Percentiles rank a stretch among this genome's conserved stretches.
phyloP scores from a whole-genome alignment of 345 rosid species.

The Nephelium lappaceum region DNA sequence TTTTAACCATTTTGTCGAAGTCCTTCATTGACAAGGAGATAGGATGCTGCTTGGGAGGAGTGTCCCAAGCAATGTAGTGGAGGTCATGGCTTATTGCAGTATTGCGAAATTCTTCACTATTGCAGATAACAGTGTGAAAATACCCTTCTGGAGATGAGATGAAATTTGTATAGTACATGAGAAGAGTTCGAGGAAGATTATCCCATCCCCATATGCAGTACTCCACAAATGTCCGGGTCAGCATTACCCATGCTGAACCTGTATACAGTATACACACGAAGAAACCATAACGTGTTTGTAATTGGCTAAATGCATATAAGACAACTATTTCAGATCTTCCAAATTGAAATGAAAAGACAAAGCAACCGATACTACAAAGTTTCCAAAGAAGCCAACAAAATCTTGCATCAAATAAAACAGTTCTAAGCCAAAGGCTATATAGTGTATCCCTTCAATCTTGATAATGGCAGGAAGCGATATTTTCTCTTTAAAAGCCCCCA shows the following conservation, averaged over 20 bases:
- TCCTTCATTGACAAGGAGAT: slow-evolving; percentile 61
- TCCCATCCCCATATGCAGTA: slow-evolving; percentile 95
- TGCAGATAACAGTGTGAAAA: slow-evolving; percentile 90
- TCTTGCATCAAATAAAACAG: background rate
- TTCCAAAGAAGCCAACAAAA: background rate
- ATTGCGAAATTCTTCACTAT: slow-evolving; percentile 55
- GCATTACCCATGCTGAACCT: slow-evolving; percentile 94
- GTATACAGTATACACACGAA: slow-evolving; percentile 23
- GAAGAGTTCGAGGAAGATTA: slow-evolving; percentile 75
- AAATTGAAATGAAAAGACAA: background rate
- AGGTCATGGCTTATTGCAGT: slow-evolving; percentile 82
- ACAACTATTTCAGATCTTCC: background rate
- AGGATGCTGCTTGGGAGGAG: slow-evolving; percentile 94
- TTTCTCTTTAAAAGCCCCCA: background rate
- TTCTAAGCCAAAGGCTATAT: background rate
- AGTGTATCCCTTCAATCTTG: background rate
- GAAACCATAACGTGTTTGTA: slow-evolving; percentile 7
- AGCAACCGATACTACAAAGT: background rate
- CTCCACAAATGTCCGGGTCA: slow-evolving; percentile 69
- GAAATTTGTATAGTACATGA: slow-evolving; percentile 86
- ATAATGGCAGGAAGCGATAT: background rate
- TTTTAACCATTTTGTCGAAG: slow-evolving; percentile 76
- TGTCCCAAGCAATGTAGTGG: slow-evolving; percentile 97
- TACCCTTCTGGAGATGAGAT: slow-evolving; percentile 97
- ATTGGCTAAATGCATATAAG: background rate